Evolutionary conservation across 1,284 basidiomycete genomes (phyloP), one percentile per base, ranked within the genome.

Genomic region (Sparassis latifolia): DNA sequence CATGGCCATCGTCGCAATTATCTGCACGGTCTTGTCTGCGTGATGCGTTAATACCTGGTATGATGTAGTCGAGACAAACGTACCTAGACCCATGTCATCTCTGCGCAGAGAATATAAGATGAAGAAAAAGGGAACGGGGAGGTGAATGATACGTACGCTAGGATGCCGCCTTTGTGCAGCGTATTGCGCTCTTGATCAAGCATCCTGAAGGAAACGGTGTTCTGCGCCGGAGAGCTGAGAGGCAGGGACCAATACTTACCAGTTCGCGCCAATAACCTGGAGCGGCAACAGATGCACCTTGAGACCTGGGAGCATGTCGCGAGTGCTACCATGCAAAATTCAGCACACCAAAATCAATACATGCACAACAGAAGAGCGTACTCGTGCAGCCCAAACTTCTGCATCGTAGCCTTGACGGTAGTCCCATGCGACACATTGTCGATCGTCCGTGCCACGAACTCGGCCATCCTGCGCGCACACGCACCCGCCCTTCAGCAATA

Each of bases 81-180:
- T 61, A 77, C 86, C 86, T 45, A 90, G 76, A 67, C 87, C 89
- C 92, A 95, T 94, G 63, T 96, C 92, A 64, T 96, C 92, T 20
- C 79, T 82, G n/a, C n/a, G n/a, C n/a, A n/a, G n/a, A n/a, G n/a
- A n/a, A n/a, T n/a, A n/a, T n/a, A n/a, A n/a, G n/a, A n/a, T n/a
- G n/a, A n/a, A n/a, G n/a, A n/a, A n/a, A n/a, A n/a, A n/a, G n/a
- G n/a, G n/a, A n/a, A n/a, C n/a, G n/a, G n/a, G n/a, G n/a, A n/a
- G n/a, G n/a, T n/a, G n/a, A n/a, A n/a, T n/a, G n/a, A n/a, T n/a
- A n/a, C n/a, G n/a, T n/a, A n/a, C n/a, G n/a, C n/a, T 49, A 48
- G 10, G 48, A 32, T 39, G 39, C 90, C 90, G 55, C 82, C 82
- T 56, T 65, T 73, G 51, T 77, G 67, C 32, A 71, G 64, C 10